Base-by-base conservation (phyloP, 2,329 filamentous ascomycete species). In the Penicillium occitanis region DNA sequence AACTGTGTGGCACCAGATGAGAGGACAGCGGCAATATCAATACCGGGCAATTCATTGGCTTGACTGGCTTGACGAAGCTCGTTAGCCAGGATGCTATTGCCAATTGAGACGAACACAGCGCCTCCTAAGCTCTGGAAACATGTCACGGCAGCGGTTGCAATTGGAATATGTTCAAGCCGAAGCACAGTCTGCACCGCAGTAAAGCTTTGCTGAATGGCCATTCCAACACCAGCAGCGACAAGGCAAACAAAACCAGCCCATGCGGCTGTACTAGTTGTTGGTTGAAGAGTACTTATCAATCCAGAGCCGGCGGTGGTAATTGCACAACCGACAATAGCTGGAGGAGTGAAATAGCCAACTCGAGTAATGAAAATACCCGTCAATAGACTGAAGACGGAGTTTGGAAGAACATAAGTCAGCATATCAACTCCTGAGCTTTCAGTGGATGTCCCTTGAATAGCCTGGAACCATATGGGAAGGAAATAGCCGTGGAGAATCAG, bases 391-490 rank as follows among this genome's bases (percentile, higher is more conserved):
- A 71, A 73, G 11, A 79, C 48, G 17, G 69, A 68, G 55, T 73
- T 69, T 4, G 72, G 72, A 13, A 83, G 66, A 5, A 83, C 76
- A 35, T 80, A 70, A n/a, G 66, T 50, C 17, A 68, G 65, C 65
- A 68, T 66, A 44, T 67, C 65, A 48, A 68, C 63, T 19, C 66
- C 64, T 3, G 64, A 67, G 11, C 25, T 59, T 33, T 46, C 59
- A 8, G 63, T 64, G 5, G 67, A 67, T 30, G 63, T 68, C 5
- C 69, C 69, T 35, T 69, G 68, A 40, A 73, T 67, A 10, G 70
- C 72, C 63, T 73, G 72, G 40, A 74, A 73, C 68, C 69, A 74
- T 61, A 73, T 70, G 1, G 72, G 72, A 1, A 74, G 68, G 65
- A 71, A 74, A 63, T 73, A 74, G 3, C 64, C 66, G 30, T 70